Base-by-base conservation (phyloP, 192 early-diverging fungal species). In the Podila verticillata region DNA sequence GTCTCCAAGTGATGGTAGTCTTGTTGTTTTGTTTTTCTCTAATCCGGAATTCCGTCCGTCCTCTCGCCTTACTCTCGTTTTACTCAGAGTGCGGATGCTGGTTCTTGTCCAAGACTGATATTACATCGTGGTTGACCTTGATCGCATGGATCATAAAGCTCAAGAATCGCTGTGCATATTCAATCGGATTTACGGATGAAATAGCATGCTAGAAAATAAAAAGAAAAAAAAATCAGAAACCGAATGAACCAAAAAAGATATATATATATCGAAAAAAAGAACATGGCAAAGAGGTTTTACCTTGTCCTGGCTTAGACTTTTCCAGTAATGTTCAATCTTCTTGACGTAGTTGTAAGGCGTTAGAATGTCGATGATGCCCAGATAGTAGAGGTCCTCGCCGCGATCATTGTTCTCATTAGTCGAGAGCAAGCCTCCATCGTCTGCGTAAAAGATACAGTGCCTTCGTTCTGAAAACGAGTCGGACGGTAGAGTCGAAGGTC, bases 281-380 rank as follows among this genome's bases (percentile, higher is more conserved):
- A 26, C 47, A 20, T 39, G 9, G 7, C 26, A 44, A 39, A 4
- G 22, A 36, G 28, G 13, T n/a, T 62, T n/a, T 81, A 89, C 90
- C 83, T 89, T 88, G 66, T 98, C 95, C 65, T 93, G 86, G 19
- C 87, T 87, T 62, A 98, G 72, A 9, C 91, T 85, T 83, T 97
- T 99, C 88, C 93, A 96, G 29, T 94, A 82, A 68, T 96, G 94
- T 78, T 99, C 98, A 39, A 93, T 70, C 72, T 93, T 91, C 84
- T 99, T 99, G 58, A 89, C 83, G 32, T 89, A 79, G 82, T 95
- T 93, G 84, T 98, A 99, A 7, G 94, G 91, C 20, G 98, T 99
- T 64, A 99, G 89, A 57, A 99, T 99, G 74, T 99, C 98, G 63
- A 99, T 99, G 68, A 98, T 92, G 17, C 97, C 97, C 70, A 99